Evolutionary conservation across 176 grass and related monocot species (phyloP).

Genomic region (Poa annua): DNA sequence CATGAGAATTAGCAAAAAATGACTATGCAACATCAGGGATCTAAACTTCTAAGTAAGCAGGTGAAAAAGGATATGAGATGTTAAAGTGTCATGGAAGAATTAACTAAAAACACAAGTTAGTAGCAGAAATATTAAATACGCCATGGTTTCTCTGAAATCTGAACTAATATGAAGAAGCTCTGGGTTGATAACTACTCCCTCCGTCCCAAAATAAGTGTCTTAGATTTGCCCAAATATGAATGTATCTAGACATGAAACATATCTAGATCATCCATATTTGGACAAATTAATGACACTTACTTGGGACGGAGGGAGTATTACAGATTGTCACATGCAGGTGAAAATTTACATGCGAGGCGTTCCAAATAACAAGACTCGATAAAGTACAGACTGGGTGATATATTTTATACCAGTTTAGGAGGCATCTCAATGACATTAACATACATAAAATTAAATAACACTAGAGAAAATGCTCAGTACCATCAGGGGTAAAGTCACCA

Average conservation of each 20-base stretch:
- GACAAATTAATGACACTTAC: too few species aligned
- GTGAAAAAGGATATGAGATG: not conserved
- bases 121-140: not conserved
- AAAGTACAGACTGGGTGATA: not conserved
- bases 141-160: not conserved
- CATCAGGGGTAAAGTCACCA: slow-evolving; percentile 63
- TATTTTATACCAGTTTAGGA: not conserved
- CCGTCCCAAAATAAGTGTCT: too few species aligned
- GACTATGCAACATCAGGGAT: not conserved
- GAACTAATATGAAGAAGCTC: not conserved
- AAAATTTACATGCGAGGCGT: not conserved
- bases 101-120: slow-evolving; percentile 5
- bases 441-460: not conserved
- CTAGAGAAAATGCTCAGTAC: slow-evolving; percentile 15
- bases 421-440: not conserved
- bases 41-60: not conserved
- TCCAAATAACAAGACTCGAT: not conserved
- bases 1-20: slow-evolving; percentile 5
- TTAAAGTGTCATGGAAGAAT: not conserved
- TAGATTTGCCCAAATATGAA: too few species aligned
- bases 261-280: too few species aligned
- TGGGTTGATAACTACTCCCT: not conserved
- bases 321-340: not conserved
- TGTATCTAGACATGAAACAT: too few species aligned
- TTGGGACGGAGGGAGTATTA: too few species aligned